Evolutionary conservation across 176 grass and related monocot species (phyloP).

Genomic region (Miscanthus lutarioriparius): DNA sequence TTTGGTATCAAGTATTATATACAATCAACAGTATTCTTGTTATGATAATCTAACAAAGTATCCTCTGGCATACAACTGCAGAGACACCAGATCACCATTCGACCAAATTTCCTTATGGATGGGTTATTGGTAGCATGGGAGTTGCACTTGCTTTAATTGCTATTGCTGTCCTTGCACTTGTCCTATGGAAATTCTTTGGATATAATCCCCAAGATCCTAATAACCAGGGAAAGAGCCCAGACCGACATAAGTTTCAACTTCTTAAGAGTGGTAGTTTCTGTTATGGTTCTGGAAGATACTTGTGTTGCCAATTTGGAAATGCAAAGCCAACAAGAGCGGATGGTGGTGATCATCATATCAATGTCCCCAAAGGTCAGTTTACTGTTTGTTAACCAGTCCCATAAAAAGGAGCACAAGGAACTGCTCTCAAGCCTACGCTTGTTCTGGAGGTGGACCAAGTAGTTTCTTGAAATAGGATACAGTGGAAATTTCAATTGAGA

Average conservation of each 20-base stretch:
- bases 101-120: conserved; percentile 82
- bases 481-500: not conserved
- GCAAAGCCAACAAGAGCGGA: conserved; percentile 54
- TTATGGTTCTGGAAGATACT: conserved; percentile 87
- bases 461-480: conserved; percentile 8
- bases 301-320: conserved; percentile 85
- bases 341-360: conserved; percentile 57
- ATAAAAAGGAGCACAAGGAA: not conserved
- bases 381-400: conserved; percentile 17
- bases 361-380: conserved; percentile 78
- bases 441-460: not conserved
- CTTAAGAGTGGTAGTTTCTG: conserved; percentile 89
- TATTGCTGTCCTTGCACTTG: conserved; percentile 60
- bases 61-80: conserved; percentile 42
- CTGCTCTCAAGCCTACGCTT: not conserved
- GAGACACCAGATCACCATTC: conserved; percentile 55
- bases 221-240: conserved; percentile 57
- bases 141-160: conserved; percentile 82
- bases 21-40: conserved; percentile 8
- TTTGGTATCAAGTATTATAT: conserved; percentile 1
- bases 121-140: conserved; percentile 95
- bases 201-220: conserved; percentile 46
- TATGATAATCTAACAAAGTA: conserved; percentile 28
- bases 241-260: conserved; percentile 82
- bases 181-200: conserved; percentile 64